Base-by-base conservation (phyloP, 208 protist genomes). In the Acanthamoeba polyphaga region DNA sequence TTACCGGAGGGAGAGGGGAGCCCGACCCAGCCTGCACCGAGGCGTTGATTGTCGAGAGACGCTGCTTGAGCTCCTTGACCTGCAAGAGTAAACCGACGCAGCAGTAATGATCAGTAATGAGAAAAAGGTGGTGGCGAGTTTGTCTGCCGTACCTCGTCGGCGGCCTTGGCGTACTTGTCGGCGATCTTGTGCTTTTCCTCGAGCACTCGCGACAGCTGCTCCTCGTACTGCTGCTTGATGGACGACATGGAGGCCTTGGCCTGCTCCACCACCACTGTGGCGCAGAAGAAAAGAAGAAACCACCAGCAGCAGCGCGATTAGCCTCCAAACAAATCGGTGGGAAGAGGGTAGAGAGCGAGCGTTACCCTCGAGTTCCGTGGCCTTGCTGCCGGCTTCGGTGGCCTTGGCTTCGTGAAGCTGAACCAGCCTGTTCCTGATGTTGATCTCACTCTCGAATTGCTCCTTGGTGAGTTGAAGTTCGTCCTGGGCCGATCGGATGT, bases 361-460 rank as follows among this genome's bases (percentile, higher is more conserved):
- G 3, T 5, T 76, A 80, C 72, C 32, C 22, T 51, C 72, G 43
- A 80, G 72, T 12, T 80, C 72, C 34, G 51, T 80, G 72, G 29
- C 32, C 72, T 80, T 80, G 72, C 0, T 49, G 72, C 32, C 72
- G 43, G 72, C 72, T 29, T 80, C 72, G 43, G 72, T 49, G 34
- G 72, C 72, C 72, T 80, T 80, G 27, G 51, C 72, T 29, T 80
- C 72, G 43, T 80, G 72, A 80, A 80, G 72, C 22, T 80, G 72
- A 15, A 80, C 72, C 72, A 80, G 72, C 43, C 32, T 80, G 38
- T 80, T 80, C 24, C 72, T 22, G 72, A 80, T 80, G 32, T 29
- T 80, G 29, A 80, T 80, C 43, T 80, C 72, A 24, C 32, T 80
- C 27, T 80, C 72, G 43, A 80, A 80, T 29, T 80, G 72, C 12